Conservation (phyloP, 805 yeast species). For the Komagataella phaffii region DNA sequence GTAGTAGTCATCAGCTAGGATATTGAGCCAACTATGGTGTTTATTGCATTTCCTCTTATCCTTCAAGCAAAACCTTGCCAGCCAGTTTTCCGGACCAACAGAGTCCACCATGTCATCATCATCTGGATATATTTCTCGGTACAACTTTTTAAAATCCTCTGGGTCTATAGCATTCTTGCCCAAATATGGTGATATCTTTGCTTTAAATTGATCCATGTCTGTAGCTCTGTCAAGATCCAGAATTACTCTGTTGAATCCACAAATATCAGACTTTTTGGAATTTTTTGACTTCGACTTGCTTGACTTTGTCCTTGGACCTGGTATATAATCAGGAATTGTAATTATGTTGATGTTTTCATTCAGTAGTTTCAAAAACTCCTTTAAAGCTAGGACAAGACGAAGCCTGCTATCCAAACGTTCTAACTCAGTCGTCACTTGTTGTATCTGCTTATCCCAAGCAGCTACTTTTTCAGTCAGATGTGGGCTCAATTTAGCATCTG, state of each 20-base stretch:
- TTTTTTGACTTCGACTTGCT: background rate
- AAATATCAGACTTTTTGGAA: constrained; percentile 23
- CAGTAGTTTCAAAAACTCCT: constrained; percentile 8
- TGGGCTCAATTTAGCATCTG: background rate
- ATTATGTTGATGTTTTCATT: constrained; percentile 11
- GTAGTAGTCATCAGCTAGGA: constrained; percentile 21
- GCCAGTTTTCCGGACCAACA: constrained; percentile 5
- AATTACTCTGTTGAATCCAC: constrained; percentile 30
- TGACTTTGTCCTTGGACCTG: background rate
- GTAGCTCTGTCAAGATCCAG: constrained; percentile 2
- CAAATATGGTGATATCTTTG: background rate
- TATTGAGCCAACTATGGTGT: constrained; percentile 25
- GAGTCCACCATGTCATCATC: constrained; percentile 4
- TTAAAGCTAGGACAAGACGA: constrained; percentile 4
- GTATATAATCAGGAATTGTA: constrained; percentile 1
- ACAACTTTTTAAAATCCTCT: constrained; percentile 5
- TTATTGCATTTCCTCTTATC: constrained; percentile 44
- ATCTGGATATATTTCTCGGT: constrained; percentile 1
- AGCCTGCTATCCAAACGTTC: background rate
- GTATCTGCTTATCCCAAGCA: constrained; percentile 1
- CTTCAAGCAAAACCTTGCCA: constrained; percentile 26
- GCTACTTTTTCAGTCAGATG: background rate
- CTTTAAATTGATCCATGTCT: background rate
- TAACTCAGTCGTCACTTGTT: constrained; percentile 1
- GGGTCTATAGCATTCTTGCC: constrained; percentile 1